A percentile compares a stretch with the other conserved stretches of the same genome.
Conservation (phyloP, 306 rosid species). For the Psophocarpus tetragonolobus region DNA sequence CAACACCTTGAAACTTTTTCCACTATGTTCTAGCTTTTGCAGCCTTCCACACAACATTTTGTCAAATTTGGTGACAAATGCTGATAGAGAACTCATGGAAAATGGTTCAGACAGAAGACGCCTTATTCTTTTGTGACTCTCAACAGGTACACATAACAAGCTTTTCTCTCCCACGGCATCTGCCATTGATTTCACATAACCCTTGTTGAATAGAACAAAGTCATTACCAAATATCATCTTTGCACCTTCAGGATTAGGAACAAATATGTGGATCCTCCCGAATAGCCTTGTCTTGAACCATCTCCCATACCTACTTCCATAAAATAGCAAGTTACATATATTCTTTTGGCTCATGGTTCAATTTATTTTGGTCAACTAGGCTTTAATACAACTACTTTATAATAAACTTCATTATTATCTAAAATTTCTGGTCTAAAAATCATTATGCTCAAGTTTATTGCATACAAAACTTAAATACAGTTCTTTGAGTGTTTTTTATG, state of each 20-base stretch:
- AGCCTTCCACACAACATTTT: conserved; percentile 57
- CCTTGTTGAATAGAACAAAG: conserved; percentile 70
- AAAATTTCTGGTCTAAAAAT: background rate
- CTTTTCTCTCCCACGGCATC: conserved; percentile 67
- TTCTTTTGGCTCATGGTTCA: background rate
- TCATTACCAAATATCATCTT: conserved; percentile 57
- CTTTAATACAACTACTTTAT: background rate
- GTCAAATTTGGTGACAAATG: conserved; percentile 58
- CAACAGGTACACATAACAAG: conserved; percentile 56
- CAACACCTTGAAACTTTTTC: conserved; percentile 58
- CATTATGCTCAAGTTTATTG: background rate
- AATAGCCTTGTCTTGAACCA: conserved; percentile 81
- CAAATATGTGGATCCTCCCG: conserved; percentile 67
- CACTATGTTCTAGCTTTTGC: conserved; percentile 42
- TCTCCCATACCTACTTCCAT: conserved; percentile 58
- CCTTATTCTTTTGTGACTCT: conserved; percentile 68
- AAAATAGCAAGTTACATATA: conserved; percentile 6
- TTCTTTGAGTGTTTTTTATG: background rate
- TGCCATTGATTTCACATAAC: conserved; percentile 73
- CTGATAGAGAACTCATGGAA: conserved; percentile 59
- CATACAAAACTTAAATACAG: background rate
- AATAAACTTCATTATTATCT: background rate
- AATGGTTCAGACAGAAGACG: conserved; percentile 71
- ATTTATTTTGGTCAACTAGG: background rate
- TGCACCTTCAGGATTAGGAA: conserved; percentile 72